Percentiles rank a stretch among this genome's conserved stretches.
Evolutionary conservation across 257 asterid species (phyloP).

Genomic region (Jasminum sambac): DNA sequence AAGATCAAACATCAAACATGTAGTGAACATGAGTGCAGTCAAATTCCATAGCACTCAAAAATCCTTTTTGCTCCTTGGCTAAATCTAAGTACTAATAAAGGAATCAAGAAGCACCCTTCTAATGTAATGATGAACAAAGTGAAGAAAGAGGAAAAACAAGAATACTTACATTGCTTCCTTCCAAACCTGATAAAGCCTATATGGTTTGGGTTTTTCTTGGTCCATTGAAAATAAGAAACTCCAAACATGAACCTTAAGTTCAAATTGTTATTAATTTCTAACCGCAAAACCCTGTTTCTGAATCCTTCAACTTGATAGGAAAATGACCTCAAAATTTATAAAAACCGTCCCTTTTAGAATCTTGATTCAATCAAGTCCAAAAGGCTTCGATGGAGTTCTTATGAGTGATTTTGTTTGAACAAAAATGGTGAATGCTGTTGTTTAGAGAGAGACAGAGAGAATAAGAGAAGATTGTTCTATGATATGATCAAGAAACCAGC

Average conservation of each 20-base stretch:
- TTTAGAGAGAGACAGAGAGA: conserved; percentile 24
- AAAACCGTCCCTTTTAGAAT: conserved; percentile 31
- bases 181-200: conserved; percentile 79
- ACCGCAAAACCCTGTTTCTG: conserved; percentile 20
- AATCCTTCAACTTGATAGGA: conserved; percentile 28
- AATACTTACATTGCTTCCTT: conserved; percentile 70
- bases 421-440: conserved; percentile 34
- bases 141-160: not conserved
- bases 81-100: conserved; percentile 1
- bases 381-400: conserved; percentile 26
- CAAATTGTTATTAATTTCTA: not conserved
- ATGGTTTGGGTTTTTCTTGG: conserved; percentile 42
- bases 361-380: conserved; percentile 33
- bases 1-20: not conserved
- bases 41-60: not conserved
- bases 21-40: not conserved
- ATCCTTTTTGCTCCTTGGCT: not conserved
- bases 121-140: conserved; percentile 12
- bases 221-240: conserved; percentile 39
- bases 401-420: conserved; percentile 30
- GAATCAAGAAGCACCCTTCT: conserved; percentile 21
- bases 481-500: conserved; percentile 49
- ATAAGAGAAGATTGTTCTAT: conserved; percentile 7
- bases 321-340: conserved; percentile 26
- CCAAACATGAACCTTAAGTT: conserved; percentile 25